These are phyloP conservation scores for Aspergillus spinulosporus DNA, from an alignment of 2,329 filamentous ascomycete species.

Conservation along the genomic window DNA sequence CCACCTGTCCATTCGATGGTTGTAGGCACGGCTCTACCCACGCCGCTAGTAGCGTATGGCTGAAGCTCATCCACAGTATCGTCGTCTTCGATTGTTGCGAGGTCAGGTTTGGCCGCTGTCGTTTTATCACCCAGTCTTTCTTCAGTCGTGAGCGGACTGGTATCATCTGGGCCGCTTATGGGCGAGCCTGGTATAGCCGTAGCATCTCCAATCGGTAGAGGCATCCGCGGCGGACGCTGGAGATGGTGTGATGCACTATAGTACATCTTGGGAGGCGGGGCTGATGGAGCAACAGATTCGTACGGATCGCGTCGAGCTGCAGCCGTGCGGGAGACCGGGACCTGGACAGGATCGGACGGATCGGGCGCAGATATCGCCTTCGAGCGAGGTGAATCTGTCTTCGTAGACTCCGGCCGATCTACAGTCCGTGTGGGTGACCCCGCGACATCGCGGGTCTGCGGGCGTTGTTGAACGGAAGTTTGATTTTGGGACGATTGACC, in stretches of 20 bases:
- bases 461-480: constrained; percentile 42
- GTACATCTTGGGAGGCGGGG: constrained; percentile 50
- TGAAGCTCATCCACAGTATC: constrained; percentile 74
- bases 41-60: constrained; percentile 64
- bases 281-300: constrained; percentile 40
- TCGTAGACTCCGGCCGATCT: constrained; percentile 28
- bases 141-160: constrained; percentile 45
- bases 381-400: constrained; percentile 22
- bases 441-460: constrained; percentile 42
- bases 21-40: constrained; percentile 77
- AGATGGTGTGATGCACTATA: constrained; percentile 44
- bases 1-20: constrained; percentile 79
- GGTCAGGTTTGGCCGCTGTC: constrained; percentile 57
- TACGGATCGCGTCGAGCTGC: constrained; percentile 32
- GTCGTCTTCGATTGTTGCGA: constrained; percentile 66
- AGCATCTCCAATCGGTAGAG: constrained; percentile 91
- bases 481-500: constrained; percentile 41
- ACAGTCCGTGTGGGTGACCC: constrained; percentile 30
- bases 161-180: constrained; percentile 72
- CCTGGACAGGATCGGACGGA: constrained; percentile 42
- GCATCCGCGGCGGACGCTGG: constrained; percentile 75
- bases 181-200: constrained; percentile 86
- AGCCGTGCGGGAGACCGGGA: constrained; percentile 34
- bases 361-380: constrained; percentile 35
- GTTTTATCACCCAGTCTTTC: constrained; percentile 50